Base-by-base conservation (phyloP, 2,329 filamentous ascomycete species). In the Myriosclerotinia duriaeana region DNA sequence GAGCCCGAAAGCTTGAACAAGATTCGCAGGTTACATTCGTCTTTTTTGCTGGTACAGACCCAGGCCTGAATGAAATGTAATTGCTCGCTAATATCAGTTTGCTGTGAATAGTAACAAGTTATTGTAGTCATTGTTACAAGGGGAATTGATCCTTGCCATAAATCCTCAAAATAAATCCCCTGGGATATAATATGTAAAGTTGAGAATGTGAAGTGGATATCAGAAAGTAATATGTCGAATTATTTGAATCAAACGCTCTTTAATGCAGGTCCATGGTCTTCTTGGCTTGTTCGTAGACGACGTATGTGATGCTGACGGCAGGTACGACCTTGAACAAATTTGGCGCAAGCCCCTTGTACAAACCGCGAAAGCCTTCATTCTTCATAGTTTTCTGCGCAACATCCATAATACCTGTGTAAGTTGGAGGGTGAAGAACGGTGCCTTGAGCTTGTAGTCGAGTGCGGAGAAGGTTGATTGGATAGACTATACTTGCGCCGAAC, bases 301-400 rank as follows among this genome's bases (percentile, higher is more conserved):
- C 87, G 83, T 95, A 97, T 65, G 92, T 93, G 77, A 99, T 98
- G 74, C 93, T 97, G 64, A 99, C 89, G 40, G 95, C 93, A 2
- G 95, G 95, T 12, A 95, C 93, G 46, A 99, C 95, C 81, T 99
- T 99, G 73, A 99, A 83, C 50, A 99, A 82, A 76, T 98, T 99
- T 6, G 95, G 95, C 53, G 94, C 97, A 71, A 98, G 82, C 1
- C 95, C 95, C 79, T 96, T 97, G 83, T 97, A 99, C 66, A 99
- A 82, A 2, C 95, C 95, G 67, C 91, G 85, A 48, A 91, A 77
- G 1, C 95, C 95, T 79, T 99, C 95, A 60, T 89, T 87, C 72
- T 88, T 83, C 46, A 97, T 80, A 11, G 95, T 99, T 79, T 90
- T 92, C 64, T 84, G 84, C 1, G 92, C 90, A 53, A 97, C 94